These are phyloP conservation scores for Cordyceps fumosorosea DNA, from an alignment of 2,329 filamentous ascomycete species.

Conservation along the genomic window DNA sequence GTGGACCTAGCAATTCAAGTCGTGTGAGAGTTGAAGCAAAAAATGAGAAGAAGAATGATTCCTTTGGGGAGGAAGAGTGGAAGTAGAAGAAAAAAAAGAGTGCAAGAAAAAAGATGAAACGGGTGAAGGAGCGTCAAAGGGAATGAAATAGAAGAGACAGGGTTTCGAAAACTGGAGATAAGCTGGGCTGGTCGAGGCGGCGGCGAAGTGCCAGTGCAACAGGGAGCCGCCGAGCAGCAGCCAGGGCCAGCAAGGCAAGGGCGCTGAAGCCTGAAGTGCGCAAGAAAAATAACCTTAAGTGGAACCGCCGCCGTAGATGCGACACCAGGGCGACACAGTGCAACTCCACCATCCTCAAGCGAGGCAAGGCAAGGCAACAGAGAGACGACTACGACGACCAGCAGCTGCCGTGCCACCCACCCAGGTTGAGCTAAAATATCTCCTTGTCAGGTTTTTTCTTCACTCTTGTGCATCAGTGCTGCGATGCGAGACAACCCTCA, in stretches of 20 bases:
- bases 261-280: not conserved
- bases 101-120: not conserved
- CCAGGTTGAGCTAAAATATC: not conserved
- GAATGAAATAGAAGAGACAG: conserved; percentile 1
- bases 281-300: conserved; percentile 12
- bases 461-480: not conserved
- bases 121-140: not conserved
- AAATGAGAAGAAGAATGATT: not conserved
- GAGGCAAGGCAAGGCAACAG: not conserved
- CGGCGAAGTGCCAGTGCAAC: not conserved
- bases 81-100: not conserved
- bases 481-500: not conserved
- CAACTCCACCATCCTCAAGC: not conserved
- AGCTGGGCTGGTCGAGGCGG: not conserved
- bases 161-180: conserved; percentile 3
- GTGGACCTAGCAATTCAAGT: not conserved
- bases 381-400: not conserved
- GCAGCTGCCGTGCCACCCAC: not conserved
- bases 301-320: conserved; percentile 4
- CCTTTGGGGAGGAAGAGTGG: not conserved
- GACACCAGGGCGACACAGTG: conserved; percentile 4
- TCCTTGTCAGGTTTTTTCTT: not conserved
- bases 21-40: not conserved
- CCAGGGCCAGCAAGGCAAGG: too few species aligned
- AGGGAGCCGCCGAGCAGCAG: not conserved